A percentile compares a stretch with the other conserved stretches of the same genome.
These are phyloP conservation scores for Pelargonium australe DNA, from an alignment of 441 rosid genomes.

Conservation along the genomic window DNA sequence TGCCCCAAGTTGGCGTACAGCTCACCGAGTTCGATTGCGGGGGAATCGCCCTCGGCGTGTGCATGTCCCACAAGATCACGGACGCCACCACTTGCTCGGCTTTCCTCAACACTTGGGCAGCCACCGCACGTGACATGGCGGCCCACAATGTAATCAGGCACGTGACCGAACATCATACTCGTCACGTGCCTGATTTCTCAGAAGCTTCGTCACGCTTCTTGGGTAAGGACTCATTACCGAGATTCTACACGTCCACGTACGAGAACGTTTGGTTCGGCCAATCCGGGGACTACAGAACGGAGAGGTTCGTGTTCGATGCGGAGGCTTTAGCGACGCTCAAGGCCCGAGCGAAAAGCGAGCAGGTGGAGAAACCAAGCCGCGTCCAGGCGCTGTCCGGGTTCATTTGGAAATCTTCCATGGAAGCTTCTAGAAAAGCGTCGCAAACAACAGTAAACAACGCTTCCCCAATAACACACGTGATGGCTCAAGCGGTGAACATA, in stretches of 20 bases:
- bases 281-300: background rate
- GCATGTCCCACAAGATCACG: constrained; percentile 19
- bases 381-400: background rate
- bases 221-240: background rate
- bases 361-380: background rate
- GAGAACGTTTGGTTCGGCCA: background rate
- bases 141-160: background rate
- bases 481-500: background rate
- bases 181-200: background rate
- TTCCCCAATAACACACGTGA: background rate
- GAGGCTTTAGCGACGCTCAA: background rate
- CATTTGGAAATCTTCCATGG: background rate
- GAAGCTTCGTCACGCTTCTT: background rate
- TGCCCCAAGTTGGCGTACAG: constrained; percentile 10
- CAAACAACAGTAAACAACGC: no score
- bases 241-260: background rate
- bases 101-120: constrained; percentile 24
- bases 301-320: background rate
- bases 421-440: background rate
- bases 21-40: constrained; percentile 20
- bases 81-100: constrained; percentile 20
- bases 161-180: background rate
- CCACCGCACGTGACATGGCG: constrained; percentile 1
- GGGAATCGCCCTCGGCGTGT: constrained; percentile 12
- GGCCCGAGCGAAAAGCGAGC: background rate